A percentile compares a stretch with the other conserved stretches of the same genome.
Conservation (phyloP, 164 flowering plant species). For the Liquidambar formosana region DNA sequence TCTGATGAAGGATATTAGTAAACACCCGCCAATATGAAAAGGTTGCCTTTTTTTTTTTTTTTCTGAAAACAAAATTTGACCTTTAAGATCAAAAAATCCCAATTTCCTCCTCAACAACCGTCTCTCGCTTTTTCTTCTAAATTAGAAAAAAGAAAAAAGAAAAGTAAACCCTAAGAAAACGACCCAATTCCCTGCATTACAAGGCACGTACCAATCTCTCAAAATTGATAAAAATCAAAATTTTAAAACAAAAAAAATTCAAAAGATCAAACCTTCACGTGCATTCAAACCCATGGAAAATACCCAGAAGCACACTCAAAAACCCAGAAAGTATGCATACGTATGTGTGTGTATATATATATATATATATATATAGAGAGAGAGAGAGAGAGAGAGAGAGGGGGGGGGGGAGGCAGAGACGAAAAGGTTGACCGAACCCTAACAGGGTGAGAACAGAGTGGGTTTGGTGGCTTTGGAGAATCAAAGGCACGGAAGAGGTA, state of each 20-base stretch:
- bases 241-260: not conserved
- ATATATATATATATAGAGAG: too few relatives aligned
- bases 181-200: conserved; percentile 11
- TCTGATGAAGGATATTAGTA: not conserved
- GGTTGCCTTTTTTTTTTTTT: too few relatives aligned
- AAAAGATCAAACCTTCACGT: not conserved
- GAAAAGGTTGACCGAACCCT: not conserved
- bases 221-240: too few relatives aligned
- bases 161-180: conserved; percentile 5
- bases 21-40: not conserved
- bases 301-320: conserved; percentile 1
- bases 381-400: not conserved
- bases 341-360: too few relatives aligned
- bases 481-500: not conserved
- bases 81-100: conserved; percentile 10
- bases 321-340: not conserved
- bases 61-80: too few relatives aligned
- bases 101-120: conserved; percentile 11
- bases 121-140: not conserved
- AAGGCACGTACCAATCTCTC: not conserved
- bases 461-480: not conserved
- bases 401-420: not conserved
- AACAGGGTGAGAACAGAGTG: not conserved
- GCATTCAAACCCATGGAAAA: conserved; percentile 11
- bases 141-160: not conserved